Conservation (phyloP, 805 yeast species). For the Pichia nanzhaoensis region DNA sequence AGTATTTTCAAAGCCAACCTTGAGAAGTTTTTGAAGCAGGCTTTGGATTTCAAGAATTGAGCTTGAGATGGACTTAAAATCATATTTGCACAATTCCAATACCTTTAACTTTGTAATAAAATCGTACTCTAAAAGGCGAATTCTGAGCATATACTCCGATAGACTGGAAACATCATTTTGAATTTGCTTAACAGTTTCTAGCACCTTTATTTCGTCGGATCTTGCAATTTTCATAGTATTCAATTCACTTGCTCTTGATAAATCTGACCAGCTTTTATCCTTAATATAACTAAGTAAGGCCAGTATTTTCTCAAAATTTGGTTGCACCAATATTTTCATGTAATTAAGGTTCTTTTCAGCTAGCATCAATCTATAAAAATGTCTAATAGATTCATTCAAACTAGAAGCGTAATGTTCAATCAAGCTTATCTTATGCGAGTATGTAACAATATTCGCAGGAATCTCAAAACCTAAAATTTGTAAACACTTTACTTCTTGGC, state of each 20-base stretch:
- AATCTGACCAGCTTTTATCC: conserved; percentile 41
- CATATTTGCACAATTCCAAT: conserved; percentile 26
- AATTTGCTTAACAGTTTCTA: background rate
- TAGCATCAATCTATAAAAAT: conserved; percentile 26
- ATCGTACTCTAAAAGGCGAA: background rate
- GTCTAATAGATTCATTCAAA: conserved; percentile 44
- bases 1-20: conserved; percentile 34
- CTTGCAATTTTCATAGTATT: conserved; percentile 18
- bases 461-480: conserved; percentile 45
- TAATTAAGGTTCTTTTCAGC: conserved; percentile 30
- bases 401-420: conserved; percentile 53
- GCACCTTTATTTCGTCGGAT: conserved; percentile 6
- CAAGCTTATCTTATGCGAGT: conserved; percentile 43
- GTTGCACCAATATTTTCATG: conserved; percentile 34
- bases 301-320: conserved; percentile 22
- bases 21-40: conserved; percentile 29
- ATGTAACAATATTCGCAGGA: conserved; percentile 44
- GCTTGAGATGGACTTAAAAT: conserved; percentile 12
- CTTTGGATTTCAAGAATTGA: conserved; percentile 30
- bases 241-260: conserved; percentile 45
- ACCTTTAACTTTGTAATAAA: background rate
- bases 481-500: conserved; percentile 50
- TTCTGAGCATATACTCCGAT: background rate
- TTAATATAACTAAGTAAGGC: conserved; percentile 23
- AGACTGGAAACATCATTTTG: background rate